Evolutionary conservation across 2,329 filamentous ascomycete genomes (phyloP).

Genomic region (Blastomyces silverae): DNA sequence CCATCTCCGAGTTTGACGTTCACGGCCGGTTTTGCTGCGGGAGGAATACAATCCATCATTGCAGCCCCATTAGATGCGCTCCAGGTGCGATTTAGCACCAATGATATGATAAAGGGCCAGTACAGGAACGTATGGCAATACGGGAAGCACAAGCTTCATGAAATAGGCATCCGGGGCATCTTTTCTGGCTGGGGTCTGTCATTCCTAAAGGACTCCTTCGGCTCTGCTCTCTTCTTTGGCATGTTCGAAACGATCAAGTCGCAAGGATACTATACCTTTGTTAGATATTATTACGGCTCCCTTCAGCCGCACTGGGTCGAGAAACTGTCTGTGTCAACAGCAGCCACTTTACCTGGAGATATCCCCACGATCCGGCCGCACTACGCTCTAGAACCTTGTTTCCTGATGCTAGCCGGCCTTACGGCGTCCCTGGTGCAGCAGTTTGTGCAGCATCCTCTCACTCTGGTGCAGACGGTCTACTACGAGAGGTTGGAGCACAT

Average conservation of each 20-base stretch:
- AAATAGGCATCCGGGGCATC: constrained; percentile 55
- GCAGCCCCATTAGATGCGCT: constrained; percentile 59
- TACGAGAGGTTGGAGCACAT: constrained; percentile 54
- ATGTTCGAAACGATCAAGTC: constrained; percentile 59
- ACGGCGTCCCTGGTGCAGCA: constrained; percentile 54
- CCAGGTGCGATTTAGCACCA: constrained; percentile 54
- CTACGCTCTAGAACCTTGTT: constrained; percentile 56
- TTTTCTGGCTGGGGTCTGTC: constrained; percentile 58
- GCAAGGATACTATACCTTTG: constrained; percentile 56
- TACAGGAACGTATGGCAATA: constrained; percentile 61
- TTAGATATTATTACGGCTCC: constrained; percentile 53
- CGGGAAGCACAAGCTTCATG: constrained; percentile 49
- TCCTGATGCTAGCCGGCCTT: constrained; percentile 54
- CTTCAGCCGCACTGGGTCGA: constrained; percentile 28
- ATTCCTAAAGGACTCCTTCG: constrained; percentile 54
- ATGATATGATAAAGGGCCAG: constrained; percentile 53
- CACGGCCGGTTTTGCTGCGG: constrained; percentile 53
- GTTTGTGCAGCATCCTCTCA: constrained; percentile 53
- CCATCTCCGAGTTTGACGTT: constrained; percentile 50
- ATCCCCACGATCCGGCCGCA: constrained; percentile 52
- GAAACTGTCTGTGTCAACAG: constrained; percentile 24
- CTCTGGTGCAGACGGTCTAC: constrained; percentile 54
- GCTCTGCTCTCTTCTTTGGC: constrained; percentile 56
- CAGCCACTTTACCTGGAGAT: constrained; percentile 29
- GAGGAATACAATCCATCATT: constrained; percentile 54